Evolutionary conservation across 1,139 yeast species (phyloP).

Genomic region (Saccharomycopsis hybrid): DNA sequence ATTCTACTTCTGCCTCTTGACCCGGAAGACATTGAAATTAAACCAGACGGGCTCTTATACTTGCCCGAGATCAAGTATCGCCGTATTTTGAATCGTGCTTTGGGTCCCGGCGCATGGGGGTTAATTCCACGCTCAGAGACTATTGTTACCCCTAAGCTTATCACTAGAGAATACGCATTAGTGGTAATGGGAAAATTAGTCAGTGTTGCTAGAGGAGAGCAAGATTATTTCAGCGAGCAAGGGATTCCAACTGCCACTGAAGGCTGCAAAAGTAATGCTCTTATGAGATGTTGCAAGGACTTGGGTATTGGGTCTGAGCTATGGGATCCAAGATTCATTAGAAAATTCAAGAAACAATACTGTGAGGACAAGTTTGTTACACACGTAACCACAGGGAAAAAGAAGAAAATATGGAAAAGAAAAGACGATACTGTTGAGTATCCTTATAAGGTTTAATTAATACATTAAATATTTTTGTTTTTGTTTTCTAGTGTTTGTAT

Average conservation of each 20-base stretch:
- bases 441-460: constrained; percentile 50
- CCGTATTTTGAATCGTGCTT: constrained; percentile 77
- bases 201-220: constrained; percentile 93
- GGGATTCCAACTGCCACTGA: constrained; percentile 95
- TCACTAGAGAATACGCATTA: constrained; percentile 87
- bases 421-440: constrained; percentile 73
- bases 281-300: constrained; percentile 97
- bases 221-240: constrained; percentile 79
- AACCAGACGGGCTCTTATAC: constrained; percentile 89
- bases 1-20: constrained; percentile 54
- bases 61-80: constrained; percentile 94
- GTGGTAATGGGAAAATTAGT: constrained; percentile 85
- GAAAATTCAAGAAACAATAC: constrained; percentile 63
- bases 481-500: no score
- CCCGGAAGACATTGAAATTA: constrained; percentile 76
- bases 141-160: constrained; percentile 51
- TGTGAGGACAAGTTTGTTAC: constrained; percentile 87
- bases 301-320: constrained; percentile 93
- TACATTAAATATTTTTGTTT: no score
- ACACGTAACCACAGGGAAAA: constrained; percentile 72
- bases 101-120: constrained; percentile 99
- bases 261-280: constrained; percentile 93
- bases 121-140: constrained; percentile 90
- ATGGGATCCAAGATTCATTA: constrained; percentile 93
- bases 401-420: constrained; percentile 88